A percentile compares a stretch with the other conserved stretches of the same genome.
These are phyloP conservation scores for Zelonia costaricensis DNA, from an alignment of 208 protist species.

Conservation along the genomic window DNA sequence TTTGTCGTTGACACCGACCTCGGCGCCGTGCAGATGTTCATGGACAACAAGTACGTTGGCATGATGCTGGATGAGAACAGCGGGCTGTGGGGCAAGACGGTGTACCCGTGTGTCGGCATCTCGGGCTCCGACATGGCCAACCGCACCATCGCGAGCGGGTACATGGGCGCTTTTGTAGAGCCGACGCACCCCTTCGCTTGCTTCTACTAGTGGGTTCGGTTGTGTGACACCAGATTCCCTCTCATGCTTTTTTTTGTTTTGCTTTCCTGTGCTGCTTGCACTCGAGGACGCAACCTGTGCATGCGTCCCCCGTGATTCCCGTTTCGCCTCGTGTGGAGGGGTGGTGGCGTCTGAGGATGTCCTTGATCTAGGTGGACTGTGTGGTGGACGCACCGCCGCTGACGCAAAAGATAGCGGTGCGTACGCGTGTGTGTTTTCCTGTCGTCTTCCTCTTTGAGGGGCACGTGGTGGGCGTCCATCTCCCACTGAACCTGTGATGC, in stretches of 20 bases:
- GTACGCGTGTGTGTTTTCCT: no score
- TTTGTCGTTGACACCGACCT: slow-evolving; percentile 87
- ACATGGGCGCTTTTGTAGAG: slow-evolving; percentile 48
- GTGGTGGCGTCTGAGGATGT: no score
- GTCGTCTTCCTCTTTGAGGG: no score
- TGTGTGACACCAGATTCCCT: neutral
- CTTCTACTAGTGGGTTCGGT: slow-evolving; percentile 33
- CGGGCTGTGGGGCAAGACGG: slow-evolving; percentile 58
- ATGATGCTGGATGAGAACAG: slow-evolving; percentile 56
- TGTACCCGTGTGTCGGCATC: slow-evolving; percentile 75
- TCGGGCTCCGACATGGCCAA: slow-evolving; percentile 73
- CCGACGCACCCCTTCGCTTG: slow-evolving; percentile 37
- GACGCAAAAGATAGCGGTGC: no score
- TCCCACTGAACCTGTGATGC: no score
- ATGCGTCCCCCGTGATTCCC: no score
- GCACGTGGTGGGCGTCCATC: no score
- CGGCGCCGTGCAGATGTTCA: slow-evolving; percentile 81
- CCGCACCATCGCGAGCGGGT: slow-evolving; percentile 55
- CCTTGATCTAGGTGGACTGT: no score
- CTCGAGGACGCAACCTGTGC: no score
- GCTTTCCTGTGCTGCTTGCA: slow-evolving; percentile 1
- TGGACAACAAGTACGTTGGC: slow-evolving; percentile 76
- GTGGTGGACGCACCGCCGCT: no score
- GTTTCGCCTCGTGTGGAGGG: no score
- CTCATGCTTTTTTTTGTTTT: no score